phyloP scores from a whole-genome alignment of 257 asterid genomes.

The Forsythia suspensa region DNA sequence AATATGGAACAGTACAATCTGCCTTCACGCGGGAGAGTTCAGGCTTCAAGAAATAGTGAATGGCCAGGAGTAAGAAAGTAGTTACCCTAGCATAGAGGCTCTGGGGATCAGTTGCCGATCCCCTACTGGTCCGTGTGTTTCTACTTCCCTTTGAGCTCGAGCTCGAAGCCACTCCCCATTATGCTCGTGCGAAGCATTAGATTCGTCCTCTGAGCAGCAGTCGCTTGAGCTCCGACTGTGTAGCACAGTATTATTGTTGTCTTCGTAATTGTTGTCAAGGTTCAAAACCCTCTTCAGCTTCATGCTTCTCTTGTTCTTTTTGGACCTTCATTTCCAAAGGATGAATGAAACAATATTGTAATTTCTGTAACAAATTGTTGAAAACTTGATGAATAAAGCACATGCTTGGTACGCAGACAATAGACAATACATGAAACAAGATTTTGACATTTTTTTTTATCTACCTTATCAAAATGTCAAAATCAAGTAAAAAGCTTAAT shows the following conservation, averaged over 20 bases:
- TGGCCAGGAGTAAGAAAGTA: not conserved
- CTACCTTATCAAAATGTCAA: not conserved
- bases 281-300: conserved; percentile 34
- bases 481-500: not conserved
- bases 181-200: conserved; percentile 30
- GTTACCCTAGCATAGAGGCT: conserved; percentile 62
- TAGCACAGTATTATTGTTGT: conserved; percentile 9
- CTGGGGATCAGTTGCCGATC: conserved; percentile 64
- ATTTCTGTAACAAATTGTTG: not conserved
- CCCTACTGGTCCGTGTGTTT: conserved; percentile 40
- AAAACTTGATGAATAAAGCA: not conserved
- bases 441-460: too few species aligned
- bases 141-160: conserved; percentile 29
- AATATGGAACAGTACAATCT: too few species aligned
- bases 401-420: too few species aligned
- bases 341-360: not conserved
- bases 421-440: too few species aligned
- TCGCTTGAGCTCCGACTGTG: conserved; percentile 35
- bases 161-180: conserved; percentile 22
- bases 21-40: not conserved
- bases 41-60: not conserved
- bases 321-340: conserved; percentile 31
- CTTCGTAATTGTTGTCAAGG: conserved; percentile 21
- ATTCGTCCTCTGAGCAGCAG: conserved; percentile 40
- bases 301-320: conserved; percentile 40